These are phyloP conservation scores for Metarhizium robertsii DNA, from an alignment of 2,329 filamentous ascomycete genomes.

Conservation along the genomic window DNA sequence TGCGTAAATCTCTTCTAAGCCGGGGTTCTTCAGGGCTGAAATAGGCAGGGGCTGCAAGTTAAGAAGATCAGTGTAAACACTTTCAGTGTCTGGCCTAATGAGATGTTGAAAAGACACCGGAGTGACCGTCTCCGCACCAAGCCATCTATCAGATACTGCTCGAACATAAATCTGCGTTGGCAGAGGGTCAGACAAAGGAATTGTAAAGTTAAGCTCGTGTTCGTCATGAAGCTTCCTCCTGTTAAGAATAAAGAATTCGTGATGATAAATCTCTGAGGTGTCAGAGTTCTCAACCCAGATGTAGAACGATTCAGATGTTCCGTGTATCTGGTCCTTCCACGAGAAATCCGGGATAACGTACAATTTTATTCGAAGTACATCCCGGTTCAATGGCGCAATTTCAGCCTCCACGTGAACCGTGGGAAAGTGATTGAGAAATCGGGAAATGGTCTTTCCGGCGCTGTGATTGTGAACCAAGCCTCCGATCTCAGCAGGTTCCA, in stretches of 20 bases:
- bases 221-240: conserved; percentile 85
- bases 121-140: conserved; percentile 91
- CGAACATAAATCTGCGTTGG: conserved; percentile 95
- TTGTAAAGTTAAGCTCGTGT: conserved; percentile 97
- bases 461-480: conserved; percentile 81
- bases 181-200: conserved; percentile 84
- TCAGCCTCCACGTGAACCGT: conserved; percentile 85
- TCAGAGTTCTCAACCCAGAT: conserved; percentile 99
- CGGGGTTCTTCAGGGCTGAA: conserved; percentile 75
- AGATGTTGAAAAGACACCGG: conserved; percentile 96
- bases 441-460: conserved; percentile 74
- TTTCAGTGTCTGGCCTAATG: conserved; percentile 94
- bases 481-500: conserved; percentile 88
- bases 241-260: conserved; percentile 92
- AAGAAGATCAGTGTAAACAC: conserved; percentile 88
- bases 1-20: conserved; percentile 79
- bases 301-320: conserved; percentile 93
- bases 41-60: conserved; percentile 87
- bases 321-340: conserved; percentile 92
- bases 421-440: conserved; percentile 81
- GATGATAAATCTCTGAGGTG: conserved; percentile 93
- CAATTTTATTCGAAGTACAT: conserved; percentile 86
- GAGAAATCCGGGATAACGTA: conserved; percentile 80
- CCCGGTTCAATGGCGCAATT: conserved; percentile 89
- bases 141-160: conserved; percentile 89